Evolutionary conservation across 345 rosid species (phyloP).

Genomic region (Cardiospermum halicacabum): DNA sequence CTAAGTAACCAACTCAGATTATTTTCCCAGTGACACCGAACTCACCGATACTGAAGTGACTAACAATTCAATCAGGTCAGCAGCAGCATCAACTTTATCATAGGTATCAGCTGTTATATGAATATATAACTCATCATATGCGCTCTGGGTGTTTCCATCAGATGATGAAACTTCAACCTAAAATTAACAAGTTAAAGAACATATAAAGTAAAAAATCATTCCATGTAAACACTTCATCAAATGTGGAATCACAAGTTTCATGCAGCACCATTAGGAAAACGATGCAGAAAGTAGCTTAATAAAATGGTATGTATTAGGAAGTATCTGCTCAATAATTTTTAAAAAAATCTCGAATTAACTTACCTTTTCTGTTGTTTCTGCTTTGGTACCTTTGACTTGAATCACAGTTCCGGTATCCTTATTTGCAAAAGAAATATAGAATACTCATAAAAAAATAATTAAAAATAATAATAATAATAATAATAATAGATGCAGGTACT

Average conservation of each 20-base stretch:
- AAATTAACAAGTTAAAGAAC: background rate
- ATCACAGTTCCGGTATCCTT: constrained; percentile 89
- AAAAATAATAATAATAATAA: no score
- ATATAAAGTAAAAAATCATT: background rate
- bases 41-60: constrained; percentile 82
- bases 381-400: constrained; percentile 54
- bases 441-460: background rate
- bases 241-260: constrained; percentile 10
- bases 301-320: background rate
- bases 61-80: constrained; percentile 70
- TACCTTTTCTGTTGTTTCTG: constrained; percentile 69
- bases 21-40: constrained; percentile 15
- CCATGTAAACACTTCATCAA: background rate
- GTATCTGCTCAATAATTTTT: background rate
- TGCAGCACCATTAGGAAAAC: background rate
- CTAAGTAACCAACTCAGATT: constrained; percentile 9
- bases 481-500: background rate
- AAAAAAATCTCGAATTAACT: background rate
- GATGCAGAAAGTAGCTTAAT: background rate
- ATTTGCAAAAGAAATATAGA: constrained; percentile 14
- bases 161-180: constrained; percentile 77
- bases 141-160: constrained; percentile 40
- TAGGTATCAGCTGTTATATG: constrained; percentile 73
- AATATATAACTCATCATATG: constrained; percentile 61
- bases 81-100: constrained; percentile 90